Base-by-base conservation (phyloP, 1,284 basidiomycete species). In the Cryptococcus sp. region DNA sequence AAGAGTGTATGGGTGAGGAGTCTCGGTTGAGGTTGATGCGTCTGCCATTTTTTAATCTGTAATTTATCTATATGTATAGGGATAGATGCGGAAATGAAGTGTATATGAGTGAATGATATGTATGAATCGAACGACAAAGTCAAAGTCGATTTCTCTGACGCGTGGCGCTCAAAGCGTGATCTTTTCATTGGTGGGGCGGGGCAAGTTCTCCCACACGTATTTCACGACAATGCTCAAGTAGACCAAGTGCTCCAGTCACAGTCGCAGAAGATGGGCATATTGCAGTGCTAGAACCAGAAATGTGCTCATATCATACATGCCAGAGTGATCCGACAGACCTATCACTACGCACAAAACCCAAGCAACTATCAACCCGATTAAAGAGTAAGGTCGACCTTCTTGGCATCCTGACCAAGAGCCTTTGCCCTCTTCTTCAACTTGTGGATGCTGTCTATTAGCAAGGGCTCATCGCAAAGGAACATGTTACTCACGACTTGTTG, bases 391-490 rank as follows among this genome's bases (percentile, higher is more conserved):
- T 74, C 69, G 57, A 77, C 58, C 56, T 70, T 69, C 65, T 70
- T 72, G 56, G 62, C 46, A 64, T 72, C 69, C 62, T 74, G 67
- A 57, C 75, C 75, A 45, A 59, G 50, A 66, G 88, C 88, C 84
- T 93, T 96, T 57, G 91, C 94, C 61, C 92, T 86, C 81, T 93
- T 92, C 76, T 85, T 82, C 69, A 98, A 82, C 87, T 89, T 96
- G 76, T 88, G 86, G 47, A 86, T 83, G 80, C 88, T 89, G 92
- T 72, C 28, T 16, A 47, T 54, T 36, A 54, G 52, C 10, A 36
- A 10, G 11, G n/a, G 34, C n/a, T n/a, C 10, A 36, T n/a, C 11
- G n/a, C 34, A 3, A 22, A n/a, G 10, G 34, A 36, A 36, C n/a
- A 36, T 10, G 7, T 13, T 2, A 59, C 57, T 60, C 44, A 68